These are phyloP conservation scores for Microcyclosporella mali DNA, from an alignment of 2,329 filamentous ascomycete species.

Conservation along the genomic window DNA sequence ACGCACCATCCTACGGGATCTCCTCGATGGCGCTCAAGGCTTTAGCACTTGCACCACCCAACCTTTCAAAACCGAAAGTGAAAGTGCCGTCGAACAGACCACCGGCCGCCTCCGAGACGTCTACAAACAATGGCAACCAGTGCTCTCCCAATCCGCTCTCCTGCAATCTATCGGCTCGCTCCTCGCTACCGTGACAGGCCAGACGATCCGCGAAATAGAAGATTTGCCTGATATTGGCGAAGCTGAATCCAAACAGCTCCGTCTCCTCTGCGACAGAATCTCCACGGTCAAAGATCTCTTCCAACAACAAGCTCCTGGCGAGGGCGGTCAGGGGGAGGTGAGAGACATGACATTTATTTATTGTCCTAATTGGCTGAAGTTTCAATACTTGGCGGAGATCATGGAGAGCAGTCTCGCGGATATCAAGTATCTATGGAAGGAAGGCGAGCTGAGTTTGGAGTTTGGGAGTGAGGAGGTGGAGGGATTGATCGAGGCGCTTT, in stretches of 20 bases:
- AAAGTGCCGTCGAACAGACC: slow-evolving; percentile 53
- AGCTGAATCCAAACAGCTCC: slow-evolving; percentile 55
- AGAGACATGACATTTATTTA: slow-evolving; percentile 54
- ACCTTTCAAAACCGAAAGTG: slow-evolving; percentile 55
- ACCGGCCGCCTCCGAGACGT: slow-evolving; percentile 54
- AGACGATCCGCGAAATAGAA: slow-evolving; percentile 57
- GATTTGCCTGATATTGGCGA: slow-evolving; percentile 60
- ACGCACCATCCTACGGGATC: slow-evolving; percentile 55
- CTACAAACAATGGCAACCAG: slow-evolving; percentile 50
- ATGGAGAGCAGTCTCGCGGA: slow-evolving; percentile 58
- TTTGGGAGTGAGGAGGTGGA: slow-evolving; percentile 57
- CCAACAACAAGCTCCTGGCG: slow-evolving; percentile 36
- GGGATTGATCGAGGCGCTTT: slow-evolving; percentile 58
- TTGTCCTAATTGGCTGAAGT: slow-evolving; percentile 58
- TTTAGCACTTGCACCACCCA: slow-evolving; percentile 54
- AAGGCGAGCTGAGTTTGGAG: slow-evolving; percentile 58
- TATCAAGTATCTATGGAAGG: slow-evolving; percentile 60
- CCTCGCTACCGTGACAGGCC: slow-evolving; percentile 51
- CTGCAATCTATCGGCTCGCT: slow-evolving; percentile 58
- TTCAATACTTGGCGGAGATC: slow-evolving; percentile 59
- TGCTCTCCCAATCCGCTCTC: slow-evolving; percentile 54
- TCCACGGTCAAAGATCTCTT: slow-evolving; percentile 54
- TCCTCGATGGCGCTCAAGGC: slow-evolving; percentile 58
- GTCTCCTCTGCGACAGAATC: slow-evolving; percentile 51
- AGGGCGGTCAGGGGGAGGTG: slow-evolving; percentile 32